These are phyloP conservation scores for Leishmania mexicana DNA, from an alignment of 208 protist species.

Conservation along the genomic window DNA sequence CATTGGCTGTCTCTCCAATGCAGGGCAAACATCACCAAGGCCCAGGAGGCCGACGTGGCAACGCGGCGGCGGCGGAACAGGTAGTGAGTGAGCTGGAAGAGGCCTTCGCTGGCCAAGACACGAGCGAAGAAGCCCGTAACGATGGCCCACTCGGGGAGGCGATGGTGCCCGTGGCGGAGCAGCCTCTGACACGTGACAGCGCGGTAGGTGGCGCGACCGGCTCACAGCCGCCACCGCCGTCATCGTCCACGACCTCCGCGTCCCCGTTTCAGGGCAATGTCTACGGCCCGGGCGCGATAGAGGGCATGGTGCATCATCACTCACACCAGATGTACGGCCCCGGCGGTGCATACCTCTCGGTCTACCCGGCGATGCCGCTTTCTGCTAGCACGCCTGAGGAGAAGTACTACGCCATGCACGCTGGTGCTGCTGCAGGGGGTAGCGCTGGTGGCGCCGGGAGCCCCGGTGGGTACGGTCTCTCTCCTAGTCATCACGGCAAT, in stretches of 20 bases:
- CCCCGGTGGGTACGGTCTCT: not conserved
- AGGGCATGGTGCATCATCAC: slow-evolving; percentile 1
- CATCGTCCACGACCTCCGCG: not conserved
- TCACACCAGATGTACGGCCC: not conserved
- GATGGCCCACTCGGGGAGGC: slow-evolving; percentile 40
- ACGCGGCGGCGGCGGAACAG: slow-evolving; percentile 6
- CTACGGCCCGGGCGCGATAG: not conserved
- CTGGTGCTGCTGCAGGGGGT: not conserved
- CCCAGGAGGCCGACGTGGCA: slow-evolving; percentile 1
- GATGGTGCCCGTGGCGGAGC: slow-evolving; percentile 29
- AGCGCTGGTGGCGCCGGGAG: slow-evolving; percentile 1
- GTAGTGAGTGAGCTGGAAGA: slow-evolving; percentile 21
- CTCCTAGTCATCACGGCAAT: slow-evolving; percentile 6
- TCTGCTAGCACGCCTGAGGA: slow-evolving; percentile 9
- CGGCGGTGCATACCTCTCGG: slow-evolving; percentile 8
- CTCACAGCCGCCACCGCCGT: slow-evolving; percentile 6
- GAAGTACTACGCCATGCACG: slow-evolving; percentile 22
- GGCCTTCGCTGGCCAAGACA: slow-evolving; percentile 23
- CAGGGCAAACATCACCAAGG: not conserved
- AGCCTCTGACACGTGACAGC: not conserved
- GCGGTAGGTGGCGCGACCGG: not conserved
- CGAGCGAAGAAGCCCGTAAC: slow-evolving; percentile 6
- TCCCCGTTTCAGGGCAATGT: not conserved
- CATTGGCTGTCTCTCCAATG: not conserved
- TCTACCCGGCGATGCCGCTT: not conserved